phyloP scores from a whole-genome alignment of 148 eudicot species.

The Silene latifolia region DNA sequence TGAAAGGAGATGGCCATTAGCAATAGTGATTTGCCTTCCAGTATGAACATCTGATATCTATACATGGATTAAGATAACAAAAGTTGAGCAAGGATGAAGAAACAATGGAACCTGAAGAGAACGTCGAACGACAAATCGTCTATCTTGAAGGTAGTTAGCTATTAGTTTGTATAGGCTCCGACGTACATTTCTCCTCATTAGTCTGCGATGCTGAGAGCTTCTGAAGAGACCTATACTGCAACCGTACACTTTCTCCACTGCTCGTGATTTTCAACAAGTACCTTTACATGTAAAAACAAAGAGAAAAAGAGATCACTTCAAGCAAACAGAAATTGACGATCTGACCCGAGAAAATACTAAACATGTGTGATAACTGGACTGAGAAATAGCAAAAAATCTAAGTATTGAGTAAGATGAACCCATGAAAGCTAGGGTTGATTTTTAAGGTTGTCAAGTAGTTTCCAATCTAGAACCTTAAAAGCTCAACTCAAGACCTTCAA shows the following conservation, averaged over 20 bases:
- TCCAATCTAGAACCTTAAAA: too few relatives aligned
- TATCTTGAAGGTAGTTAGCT: slow-evolving; percentile 27
- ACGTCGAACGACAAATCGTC: not conserved
- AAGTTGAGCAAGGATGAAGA: not conserved
- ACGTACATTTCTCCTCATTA: slow-evolving; percentile 34
- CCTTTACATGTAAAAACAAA: too few relatives aligned
- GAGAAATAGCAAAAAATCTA: too few relatives aligned
- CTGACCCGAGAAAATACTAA: too few relatives aligned
- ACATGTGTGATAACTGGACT: too few relatives aligned
- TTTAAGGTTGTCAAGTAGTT: too few relatives aligned
- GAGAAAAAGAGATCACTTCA: too few relatives aligned
- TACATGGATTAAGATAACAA: slow-evolving; percentile 6
- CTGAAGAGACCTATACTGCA: slow-evolving; percentile 76
- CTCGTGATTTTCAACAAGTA: too few relatives aligned
- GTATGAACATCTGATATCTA: not conserved
- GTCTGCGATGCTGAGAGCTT: slow-evolving; percentile 40
- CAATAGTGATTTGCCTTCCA: not conserved
- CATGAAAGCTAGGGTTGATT: too few relatives aligned
- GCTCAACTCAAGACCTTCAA: too few relatives aligned
- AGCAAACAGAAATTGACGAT: too few relatives aligned
- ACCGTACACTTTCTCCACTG: slow-evolving; percentile 49
- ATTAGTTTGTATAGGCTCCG: slow-evolving; percentile 37
- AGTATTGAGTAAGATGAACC: too few relatives aligned
- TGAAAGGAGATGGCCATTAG: not conserved
- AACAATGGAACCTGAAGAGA: not conserved